Evolutionary conservation across 2,329 filamentous ascomycete genomes (phyloP).

Genomic region (Hansfordia pulvinata): DNA sequence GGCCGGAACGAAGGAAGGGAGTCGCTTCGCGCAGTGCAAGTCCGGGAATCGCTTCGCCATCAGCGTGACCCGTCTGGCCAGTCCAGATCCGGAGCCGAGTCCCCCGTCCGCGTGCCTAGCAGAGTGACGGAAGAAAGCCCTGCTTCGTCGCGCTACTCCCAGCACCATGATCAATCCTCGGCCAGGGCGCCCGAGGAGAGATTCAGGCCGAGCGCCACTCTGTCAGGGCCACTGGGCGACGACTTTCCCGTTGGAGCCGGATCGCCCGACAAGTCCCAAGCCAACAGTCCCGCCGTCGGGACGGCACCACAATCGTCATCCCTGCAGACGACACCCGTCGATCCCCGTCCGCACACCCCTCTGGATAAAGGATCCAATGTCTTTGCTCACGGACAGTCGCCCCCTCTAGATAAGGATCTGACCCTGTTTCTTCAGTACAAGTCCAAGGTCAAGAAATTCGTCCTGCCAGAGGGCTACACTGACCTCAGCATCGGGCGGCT

Average conservation of each 20-base stretch:
- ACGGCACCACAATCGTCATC: conserved; percentile 8
- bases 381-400: conserved; percentile 49
- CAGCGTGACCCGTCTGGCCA: conserved; percentile 33
- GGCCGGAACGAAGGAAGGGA: conserved; percentile 68
- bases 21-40: conserved; percentile 58
- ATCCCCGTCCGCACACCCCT: conserved; percentile 37
- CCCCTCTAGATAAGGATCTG: conserved; percentile 68
- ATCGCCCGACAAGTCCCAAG: conserved; percentile 13
- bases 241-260: conserved; percentile 23
- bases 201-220: conserved; percentile 40
- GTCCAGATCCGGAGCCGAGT: conserved; percentile 35
- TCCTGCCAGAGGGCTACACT: conserved; percentile 69
- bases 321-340: conserved; percentile 25
- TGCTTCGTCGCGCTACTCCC: conserved; percentile 12
- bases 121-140: conserved; percentile 50
- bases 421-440: conserved; percentile 95
- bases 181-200: conserved; percentile 51
- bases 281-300: conserved; percentile 8
- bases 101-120: conserved; percentile 44
- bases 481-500: conserved; percentile 78
- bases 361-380: too few species aligned
- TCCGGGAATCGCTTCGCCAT: conserved; percentile 34
- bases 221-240: conserved; percentile 43
- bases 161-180: conserved; percentile 24
- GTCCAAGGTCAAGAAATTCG: conserved; percentile 91